Base-by-base conservation (phyloP, 2,329 filamentous ascomycete genomes). In the Colletotrichum tropicicola region DNA sequence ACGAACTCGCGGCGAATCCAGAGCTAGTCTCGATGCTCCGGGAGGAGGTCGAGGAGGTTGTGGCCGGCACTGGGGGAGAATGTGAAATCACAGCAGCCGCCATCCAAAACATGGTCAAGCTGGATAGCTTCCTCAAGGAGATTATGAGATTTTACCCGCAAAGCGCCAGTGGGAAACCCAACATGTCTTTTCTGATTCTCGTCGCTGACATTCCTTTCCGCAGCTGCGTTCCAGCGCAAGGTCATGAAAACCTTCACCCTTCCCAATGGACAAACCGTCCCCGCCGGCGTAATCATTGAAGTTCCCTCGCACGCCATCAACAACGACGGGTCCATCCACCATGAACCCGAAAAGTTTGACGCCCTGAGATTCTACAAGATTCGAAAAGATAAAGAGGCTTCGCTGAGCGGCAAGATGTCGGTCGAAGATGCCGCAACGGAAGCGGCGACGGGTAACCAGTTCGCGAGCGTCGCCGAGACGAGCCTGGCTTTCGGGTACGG, bases 211-310 rank as follows among this genome's bases (percentile, higher is more conserved):
- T 73, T 81, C 83, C 5, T 52, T 81, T 15, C 4, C 7, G 4
- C 23, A 77, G 78, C 77, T 1, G 80, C 83, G 3, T 86, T 87
- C 72, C 72, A 73, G 32, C 83, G 85, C 67, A 84, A 83, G 67
- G 83, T 85, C 8, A 74, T 83, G 41, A 78, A 82, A 66, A 75
- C 80, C 6, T 78, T 87, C 69, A 80, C 79, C 5, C 81, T 87
- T 3, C 85, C 84, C 52, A 85, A 85, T 70, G 86, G 86, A 21
- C 82, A 86, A 45, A 77, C 79, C 35, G 75, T 84, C 12, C 81
- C 82, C 0, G 73, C 77, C 2, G 81, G 81, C 25, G 77, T 78
- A 4, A 75, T 75, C 15, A 74, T 84, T 28, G 77, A 84, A 58
- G 73, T 80, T 0, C 77, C 82, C 0, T 67, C 75, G 12, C 72